A percentile compares a stretch with the other conserved stretches of the same genome.
Conservation (phyloP, 345 rosid species). For the Toxicodendron radicans region DNA sequence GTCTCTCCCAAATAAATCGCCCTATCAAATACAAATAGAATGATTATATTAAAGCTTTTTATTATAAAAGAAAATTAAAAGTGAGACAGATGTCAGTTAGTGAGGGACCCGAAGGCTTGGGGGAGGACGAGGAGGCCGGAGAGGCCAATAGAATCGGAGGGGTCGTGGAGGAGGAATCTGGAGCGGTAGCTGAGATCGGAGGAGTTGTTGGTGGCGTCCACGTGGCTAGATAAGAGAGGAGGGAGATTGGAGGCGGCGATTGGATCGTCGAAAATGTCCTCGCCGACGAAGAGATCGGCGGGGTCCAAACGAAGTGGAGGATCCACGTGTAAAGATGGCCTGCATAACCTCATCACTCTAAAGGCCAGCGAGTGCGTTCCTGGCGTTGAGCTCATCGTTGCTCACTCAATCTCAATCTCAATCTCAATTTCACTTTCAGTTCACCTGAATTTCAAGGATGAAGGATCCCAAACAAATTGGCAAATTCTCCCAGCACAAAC, state of each 20-base stretch:
- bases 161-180: slow-evolving; percentile 62
- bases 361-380: slow-evolving; percentile 95
- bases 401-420: background rate
- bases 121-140: slow-evolving; percentile 97
- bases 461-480: too few relatives aligned
- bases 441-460: too few relatives aligned
- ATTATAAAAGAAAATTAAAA: background rate
- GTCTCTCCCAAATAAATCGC: slow-evolving; percentile 97
- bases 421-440: background rate
- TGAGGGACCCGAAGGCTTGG: slow-evolving; percentile 77
- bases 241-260: slow-evolving; percentile 64
- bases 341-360: slow-evolving; percentile 94
- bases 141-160: slow-evolving; percentile 84
- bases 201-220: slow-evolving; percentile 35
- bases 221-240: slow-evolving; percentile 37
- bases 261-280: slow-evolving; percentile 86
- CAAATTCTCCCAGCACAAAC: too few relatives aligned
- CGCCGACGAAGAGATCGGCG: slow-evolving; percentile 84
- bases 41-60: background rate
- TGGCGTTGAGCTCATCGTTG: slow-evolving; percentile 52
- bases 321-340: slow-evolving; percentile 83
- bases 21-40: slow-evolving; percentile 27
- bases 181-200: slow-evolving; percentile 73
- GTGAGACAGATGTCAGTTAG: slow-evolving; percentile 3
- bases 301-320: slow-evolving; percentile 85